These are phyloP conservation scores for Coemansia sp. DNA, from an alignment of 192 early-diverging fungal genomes.

Conservation along the genomic window DNA sequence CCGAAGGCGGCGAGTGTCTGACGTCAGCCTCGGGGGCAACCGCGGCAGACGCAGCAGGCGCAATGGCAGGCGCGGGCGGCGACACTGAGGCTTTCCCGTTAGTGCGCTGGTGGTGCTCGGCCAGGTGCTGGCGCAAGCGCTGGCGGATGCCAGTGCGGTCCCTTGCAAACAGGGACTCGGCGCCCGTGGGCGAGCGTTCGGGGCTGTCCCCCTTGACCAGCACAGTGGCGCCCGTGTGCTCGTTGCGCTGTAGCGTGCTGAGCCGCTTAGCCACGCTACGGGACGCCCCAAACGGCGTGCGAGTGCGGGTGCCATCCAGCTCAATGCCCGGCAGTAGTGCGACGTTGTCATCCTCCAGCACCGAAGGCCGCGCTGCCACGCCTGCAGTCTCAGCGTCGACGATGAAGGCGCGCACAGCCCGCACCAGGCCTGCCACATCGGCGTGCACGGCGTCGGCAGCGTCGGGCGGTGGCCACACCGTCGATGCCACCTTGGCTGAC, in stretches of 20 bases:
- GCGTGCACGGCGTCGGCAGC: constrained; percentile 71
- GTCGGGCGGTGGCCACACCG: constrained; percentile 91
- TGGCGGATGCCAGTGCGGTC: constrained; percentile 50
- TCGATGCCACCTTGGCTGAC: constrained; percentile 75
- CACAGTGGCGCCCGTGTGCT: constrained; percentile 50
- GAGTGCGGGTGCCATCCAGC: constrained; percentile 24
- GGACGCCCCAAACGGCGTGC: constrained; percentile 13
- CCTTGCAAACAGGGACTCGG: constrained; percentile 47
- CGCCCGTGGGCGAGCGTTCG: not conserved
- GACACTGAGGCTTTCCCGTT: constrained; percentile 12
- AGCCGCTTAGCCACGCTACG: constrained; percentile 24
- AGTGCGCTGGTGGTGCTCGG: constrained; percentile 51
- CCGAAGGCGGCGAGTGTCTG: not conserved
- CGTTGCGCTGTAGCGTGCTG: constrained; percentile 52
- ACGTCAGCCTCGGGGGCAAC: not conserved
- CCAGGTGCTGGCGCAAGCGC: constrained; percentile 54
- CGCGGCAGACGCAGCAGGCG: not conserved
- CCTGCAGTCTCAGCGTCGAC: constrained; percentile 61
- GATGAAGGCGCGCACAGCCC: constrained; percentile 74
- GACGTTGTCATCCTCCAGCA: constrained; percentile 33
- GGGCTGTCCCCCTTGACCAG: constrained; percentile 35
- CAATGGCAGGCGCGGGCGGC: not conserved
- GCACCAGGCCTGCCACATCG: constrained; percentile 73
- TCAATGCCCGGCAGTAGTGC: constrained; percentile 45
- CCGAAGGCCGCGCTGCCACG: constrained; percentile 27